These are phyloP conservation scores for Sungouiozyma intestinalis DNA, from an alignment of 805 yeast genomes.

Conservation along the genomic window DNA sequence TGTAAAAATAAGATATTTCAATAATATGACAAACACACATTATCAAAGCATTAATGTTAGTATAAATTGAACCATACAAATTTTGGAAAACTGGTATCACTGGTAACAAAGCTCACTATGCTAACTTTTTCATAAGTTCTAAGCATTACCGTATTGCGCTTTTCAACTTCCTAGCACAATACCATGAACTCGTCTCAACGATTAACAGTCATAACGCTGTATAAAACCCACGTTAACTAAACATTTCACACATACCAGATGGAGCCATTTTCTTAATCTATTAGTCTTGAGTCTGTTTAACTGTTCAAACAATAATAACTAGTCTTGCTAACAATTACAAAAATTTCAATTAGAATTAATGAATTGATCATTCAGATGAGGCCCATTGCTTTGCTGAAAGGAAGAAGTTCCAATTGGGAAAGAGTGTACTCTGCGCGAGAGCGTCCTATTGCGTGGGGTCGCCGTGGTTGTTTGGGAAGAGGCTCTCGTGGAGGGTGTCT, in stretches of 20 bases:
- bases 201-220: neutral
- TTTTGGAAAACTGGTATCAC: no score
- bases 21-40: slow-evolving; percentile 1
- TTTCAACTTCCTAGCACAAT: no score
- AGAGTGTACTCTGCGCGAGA: no score
- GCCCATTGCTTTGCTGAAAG: neutral
- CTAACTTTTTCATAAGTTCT: no score
- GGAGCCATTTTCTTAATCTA: slow-evolving; percentile 34
- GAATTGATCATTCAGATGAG: neutral
- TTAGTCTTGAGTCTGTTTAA: slow-evolving; percentile 4
- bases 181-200: neutral
- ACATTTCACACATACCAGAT: slow-evolving; percentile 31
- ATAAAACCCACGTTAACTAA: neutral
- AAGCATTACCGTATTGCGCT: no score
- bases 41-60: neutral
- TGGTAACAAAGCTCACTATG: no score
- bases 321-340: neutral
- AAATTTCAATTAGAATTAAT: neutral
- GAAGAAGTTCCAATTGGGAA: neutral
- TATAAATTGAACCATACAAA: slow-evolving; percentile 6
- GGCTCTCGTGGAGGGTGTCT: no score
- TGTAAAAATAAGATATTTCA: slow-evolving; percentile 4
- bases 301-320: neutral
- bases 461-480: no score
- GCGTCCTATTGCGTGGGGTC: no score